These are phyloP conservation scores for Alternaria brassicae DNA, from an alignment of 2,329 filamentous ascomycete genomes.

Conservation along the genomic window DNA sequence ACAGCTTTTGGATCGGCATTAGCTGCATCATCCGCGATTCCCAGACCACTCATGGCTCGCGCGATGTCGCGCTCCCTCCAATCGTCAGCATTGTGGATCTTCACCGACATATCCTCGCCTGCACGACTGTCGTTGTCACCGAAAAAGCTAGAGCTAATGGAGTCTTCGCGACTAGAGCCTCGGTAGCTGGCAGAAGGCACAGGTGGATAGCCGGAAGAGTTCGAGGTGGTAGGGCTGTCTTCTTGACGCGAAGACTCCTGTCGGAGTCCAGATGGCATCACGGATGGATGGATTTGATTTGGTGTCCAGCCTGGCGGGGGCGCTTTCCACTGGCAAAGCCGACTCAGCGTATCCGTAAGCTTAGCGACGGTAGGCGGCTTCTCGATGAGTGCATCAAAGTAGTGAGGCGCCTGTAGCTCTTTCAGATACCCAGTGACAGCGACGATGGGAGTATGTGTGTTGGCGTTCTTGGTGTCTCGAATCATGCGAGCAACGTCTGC, in stretches of 20 bases:
- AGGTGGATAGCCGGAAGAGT: constrained; percentile 75
- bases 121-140: constrained; percentile 82
- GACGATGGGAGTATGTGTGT: constrained; percentile 92
- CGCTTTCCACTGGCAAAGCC: constrained; percentile 92
- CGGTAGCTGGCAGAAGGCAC: constrained; percentile 77
- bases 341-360: constrained; percentile 83
- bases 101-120: constrained; percentile 75
- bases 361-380: constrained; percentile 96
- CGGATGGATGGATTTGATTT: constrained; percentile 43
- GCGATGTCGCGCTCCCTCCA: constrained; percentile 70
- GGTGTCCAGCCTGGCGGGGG: constrained; percentile 67
- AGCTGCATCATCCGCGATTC: constrained; percentile 72
- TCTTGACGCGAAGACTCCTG: constrained; percentile 70
- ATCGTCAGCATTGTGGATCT: constrained; percentile 76
- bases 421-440: constrained; percentile 98
- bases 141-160: constrained; percentile 85
- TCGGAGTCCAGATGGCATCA: constrained; percentile 68
- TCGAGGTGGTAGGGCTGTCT: constrained; percentile 83
- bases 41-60: constrained; percentile 68
- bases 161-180: constrained; percentile 84
- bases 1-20: constrained; percentile 44
- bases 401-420: constrained; percentile 90
- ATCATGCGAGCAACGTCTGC: constrained; percentile 98
- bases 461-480: constrained; percentile 92
- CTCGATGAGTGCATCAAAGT: constrained; percentile 94